phyloP scores from a whole-genome alignment of 2,329 filamentous ascomycete genomes.

The Rhinocladiella similis region DNA sequence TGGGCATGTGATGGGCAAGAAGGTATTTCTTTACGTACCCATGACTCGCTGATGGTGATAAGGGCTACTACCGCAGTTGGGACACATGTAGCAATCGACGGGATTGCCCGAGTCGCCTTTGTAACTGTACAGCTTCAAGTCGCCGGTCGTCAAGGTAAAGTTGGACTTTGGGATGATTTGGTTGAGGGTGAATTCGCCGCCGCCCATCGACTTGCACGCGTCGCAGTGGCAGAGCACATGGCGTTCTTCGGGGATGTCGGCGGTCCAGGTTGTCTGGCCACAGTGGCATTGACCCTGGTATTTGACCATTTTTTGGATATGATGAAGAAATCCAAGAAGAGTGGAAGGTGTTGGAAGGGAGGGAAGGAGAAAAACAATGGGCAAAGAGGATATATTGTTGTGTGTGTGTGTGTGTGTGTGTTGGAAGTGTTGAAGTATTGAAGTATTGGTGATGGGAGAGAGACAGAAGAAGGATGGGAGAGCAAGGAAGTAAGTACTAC shows the following conservation, averaged over 20 bases:
- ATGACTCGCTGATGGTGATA: slow-evolving; percentile 58
- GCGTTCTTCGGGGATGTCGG: slow-evolving; percentile 48
- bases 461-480: no score
- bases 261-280: slow-evolving; percentile 54
- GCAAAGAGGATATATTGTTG: no score
- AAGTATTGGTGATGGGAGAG: no score
- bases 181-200: slow-evolving; percentile 55
- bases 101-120: slow-evolving; percentile 57
- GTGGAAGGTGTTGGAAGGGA: neutral
- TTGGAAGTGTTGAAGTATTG: no score
- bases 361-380: no score
- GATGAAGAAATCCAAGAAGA: neutral
- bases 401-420: no score
- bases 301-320: slow-evolving; percentile 13
- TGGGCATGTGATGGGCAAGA: no score
- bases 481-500: no score
- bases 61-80: slow-evolving; percentile 56
- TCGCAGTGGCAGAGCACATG: slow-evolving; percentile 55
- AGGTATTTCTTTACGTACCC: no score
- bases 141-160: slow-evolving; percentile 55
- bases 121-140: slow-evolving; percentile 55
- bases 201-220: slow-evolving; percentile 56
- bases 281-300: slow-evolving; percentile 58
- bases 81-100: slow-evolving; percentile 60
- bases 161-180: slow-evolving; percentile 52